Conservation (phyloP, 768 basidiomycete genomes). For the Daedaleopsis nitida region DNA sequence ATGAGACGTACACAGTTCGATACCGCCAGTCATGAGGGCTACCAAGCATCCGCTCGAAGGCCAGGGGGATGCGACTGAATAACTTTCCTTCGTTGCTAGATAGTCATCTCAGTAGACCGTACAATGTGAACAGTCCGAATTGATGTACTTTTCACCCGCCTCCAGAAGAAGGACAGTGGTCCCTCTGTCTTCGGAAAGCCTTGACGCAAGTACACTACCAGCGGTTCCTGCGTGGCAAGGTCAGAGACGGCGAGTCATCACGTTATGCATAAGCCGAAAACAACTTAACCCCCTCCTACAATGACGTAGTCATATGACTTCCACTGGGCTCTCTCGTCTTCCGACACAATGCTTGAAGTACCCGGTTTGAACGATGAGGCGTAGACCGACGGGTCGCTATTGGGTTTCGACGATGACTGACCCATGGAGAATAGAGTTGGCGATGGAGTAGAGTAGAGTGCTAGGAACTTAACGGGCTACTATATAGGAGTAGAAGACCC, state of each 20-base stretch:
- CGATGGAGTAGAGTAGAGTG: not conserved
- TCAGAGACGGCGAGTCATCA: not conserved
- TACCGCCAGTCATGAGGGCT: slow-evolving; percentile 44
- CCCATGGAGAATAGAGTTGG: slow-evolving; percentile 3
- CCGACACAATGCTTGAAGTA: not conserved
- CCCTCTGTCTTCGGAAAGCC: slow-evolving; percentile 46
- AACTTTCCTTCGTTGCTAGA: slow-evolving; percentile 14
- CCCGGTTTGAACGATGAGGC: slow-evolving; percentile 2
- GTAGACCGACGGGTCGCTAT: not conserved
- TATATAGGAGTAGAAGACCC: not conserved
- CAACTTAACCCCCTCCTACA: slow-evolving; percentile 32
- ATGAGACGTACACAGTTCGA: slow-evolving; percentile 8
- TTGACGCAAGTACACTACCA: slow-evolving; percentile 45
- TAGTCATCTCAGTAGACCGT: not conserved
- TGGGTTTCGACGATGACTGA: not conserved
- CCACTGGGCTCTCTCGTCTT: not conserved
- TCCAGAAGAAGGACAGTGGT: slow-evolving; percentile 44
- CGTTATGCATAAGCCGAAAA: not conserved
- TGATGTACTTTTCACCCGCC: slow-evolving; percentile 43
- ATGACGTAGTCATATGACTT: slow-evolving; percentile 34
- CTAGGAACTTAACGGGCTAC: not conserved
- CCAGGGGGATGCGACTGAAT: slow-evolving; percentile 19
- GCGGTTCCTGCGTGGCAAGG: slow-evolving; percentile 38
- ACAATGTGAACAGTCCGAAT: not conserved
- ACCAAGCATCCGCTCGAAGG: slow-evolving; percentile 39